Evolutionary conservation across 176 grass and related monocot genomes (phyloP).

Genomic region (Oryza meyeriana): DNA sequence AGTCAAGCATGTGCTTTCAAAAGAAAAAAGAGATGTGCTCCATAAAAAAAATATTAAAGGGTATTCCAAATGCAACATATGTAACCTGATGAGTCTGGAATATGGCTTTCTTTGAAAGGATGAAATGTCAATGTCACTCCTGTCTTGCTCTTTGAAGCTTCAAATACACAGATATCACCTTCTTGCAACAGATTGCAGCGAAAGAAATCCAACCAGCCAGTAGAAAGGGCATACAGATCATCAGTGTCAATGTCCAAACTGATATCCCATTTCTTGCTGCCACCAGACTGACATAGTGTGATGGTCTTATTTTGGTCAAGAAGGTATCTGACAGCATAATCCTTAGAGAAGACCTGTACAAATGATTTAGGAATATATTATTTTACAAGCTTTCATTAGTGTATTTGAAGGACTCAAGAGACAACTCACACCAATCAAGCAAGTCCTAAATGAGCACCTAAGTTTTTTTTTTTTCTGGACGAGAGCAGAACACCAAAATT

Average conservation of each 20-base stretch:
- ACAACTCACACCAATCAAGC: no score
- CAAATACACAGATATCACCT: constrained; percentile 22
- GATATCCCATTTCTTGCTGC: constrained; percentile 12
- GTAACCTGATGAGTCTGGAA: no score
- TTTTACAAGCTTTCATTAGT: neutral
- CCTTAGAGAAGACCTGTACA: constrained; percentile 18
- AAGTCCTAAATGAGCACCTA: no score
- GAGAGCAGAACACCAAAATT: no score
- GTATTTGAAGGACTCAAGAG: neutral
- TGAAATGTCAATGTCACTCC: constrained; percentile 6
- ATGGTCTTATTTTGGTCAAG: neutral
- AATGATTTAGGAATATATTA: neutral
- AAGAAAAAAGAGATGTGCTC: no score
- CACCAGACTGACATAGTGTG: neutral
- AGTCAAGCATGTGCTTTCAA: no score
- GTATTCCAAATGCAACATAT: no score
- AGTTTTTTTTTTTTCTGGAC: no score
- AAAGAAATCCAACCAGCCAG: constrained; percentile 22
- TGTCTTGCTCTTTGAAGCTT: neutral
- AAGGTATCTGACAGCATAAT: constrained; percentile 23
- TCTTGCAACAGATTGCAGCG: neutral
- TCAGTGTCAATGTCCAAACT: neutral
- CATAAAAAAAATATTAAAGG: no score
- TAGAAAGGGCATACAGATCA: neutral
- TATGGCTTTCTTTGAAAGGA: neutral